Evolutionary conservation across 1,284 basidiomycete species (phyloP).

Genomic region (Papiliotrema nemorosa): DNA sequence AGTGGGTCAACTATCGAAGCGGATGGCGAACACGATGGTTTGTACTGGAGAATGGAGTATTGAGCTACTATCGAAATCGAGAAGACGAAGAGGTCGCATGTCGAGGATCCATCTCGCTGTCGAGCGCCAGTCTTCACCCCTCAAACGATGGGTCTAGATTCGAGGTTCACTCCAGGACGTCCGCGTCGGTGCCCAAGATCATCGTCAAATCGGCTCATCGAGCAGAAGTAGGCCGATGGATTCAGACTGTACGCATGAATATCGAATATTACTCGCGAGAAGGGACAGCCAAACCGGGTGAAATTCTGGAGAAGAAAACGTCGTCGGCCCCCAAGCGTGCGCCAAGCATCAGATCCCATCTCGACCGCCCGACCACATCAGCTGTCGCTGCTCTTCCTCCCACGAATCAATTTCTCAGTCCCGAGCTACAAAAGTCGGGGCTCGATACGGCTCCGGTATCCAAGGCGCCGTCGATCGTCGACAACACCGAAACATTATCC

Average conservation of each 20-base stretch:
- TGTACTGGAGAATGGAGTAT: conserved; percentile 77
- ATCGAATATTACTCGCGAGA: conserved; percentile 60
- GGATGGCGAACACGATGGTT: conserved; percentile 95
- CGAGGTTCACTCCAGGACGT: conserved; percentile 64
- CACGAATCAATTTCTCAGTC: conserved; percentile 37
- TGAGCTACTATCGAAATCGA: conserved; percentile 80
- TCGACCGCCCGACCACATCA: conserved; percentile 10
- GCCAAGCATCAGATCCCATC: conserved; percentile 17
- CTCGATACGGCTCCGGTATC: too few species aligned
- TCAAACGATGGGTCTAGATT: conserved; percentile 60
- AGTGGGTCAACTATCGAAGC: conserved; percentile 51
- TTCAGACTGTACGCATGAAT: conserved; percentile 66
- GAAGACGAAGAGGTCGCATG: conserved; percentile 86
- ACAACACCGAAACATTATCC: conserved; percentile 26
- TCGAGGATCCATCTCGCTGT: conserved; percentile 85
- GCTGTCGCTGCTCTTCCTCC: conserved; percentile 28
- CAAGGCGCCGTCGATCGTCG: too few species aligned
- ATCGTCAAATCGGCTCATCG: conserved; percentile 88
- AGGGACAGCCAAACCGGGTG: neutral
- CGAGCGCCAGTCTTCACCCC: conserved; percentile 65
- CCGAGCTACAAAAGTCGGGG: conserved; percentile 43
- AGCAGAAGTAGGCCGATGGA: conserved; percentile 85
- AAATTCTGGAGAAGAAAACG: neutral
- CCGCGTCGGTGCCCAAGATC: conserved; percentile 61
- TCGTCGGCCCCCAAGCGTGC: conserved; percentile 11